Conservation (phyloP, 176 grass and related monocot species). For the Paspalum notatum region DNA sequence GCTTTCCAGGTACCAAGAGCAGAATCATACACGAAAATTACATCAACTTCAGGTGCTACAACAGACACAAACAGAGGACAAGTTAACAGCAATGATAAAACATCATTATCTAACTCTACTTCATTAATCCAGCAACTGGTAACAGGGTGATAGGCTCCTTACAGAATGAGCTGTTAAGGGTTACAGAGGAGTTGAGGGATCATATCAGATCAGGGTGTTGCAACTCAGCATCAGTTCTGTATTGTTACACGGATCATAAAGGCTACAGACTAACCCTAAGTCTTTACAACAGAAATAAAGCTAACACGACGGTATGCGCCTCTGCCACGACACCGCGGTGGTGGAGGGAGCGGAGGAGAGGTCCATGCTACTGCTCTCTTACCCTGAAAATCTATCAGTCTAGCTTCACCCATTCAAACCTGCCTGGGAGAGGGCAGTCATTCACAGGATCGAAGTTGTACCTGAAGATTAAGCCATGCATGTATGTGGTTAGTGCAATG, state of each 20-base stretch:
- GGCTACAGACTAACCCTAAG: conserved; percentile 45
- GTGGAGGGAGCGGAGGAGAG: conserved; percentile 40
- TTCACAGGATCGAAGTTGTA: conserved; percentile 71
- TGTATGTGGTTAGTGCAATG: not conserved
- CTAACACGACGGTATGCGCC: conserved; percentile 31
- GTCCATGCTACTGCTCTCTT: conserved; percentile 26
- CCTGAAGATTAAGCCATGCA: conserved; percentile 45
- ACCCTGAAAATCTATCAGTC: conserved; percentile 26
- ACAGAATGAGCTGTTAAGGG: conserved; percentile 47
- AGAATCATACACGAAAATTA: conserved; percentile 26
- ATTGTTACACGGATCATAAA: conserved; percentile 45
- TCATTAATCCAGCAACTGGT: conserved; percentile 27
- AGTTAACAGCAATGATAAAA: conserved; percentile 34
- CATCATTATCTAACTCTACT: conserved; percentile 35
- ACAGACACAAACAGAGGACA: not conserved
- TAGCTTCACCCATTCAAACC: conserved; percentile 67
- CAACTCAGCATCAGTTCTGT: conserved; percentile 56
- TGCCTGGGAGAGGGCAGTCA: conserved; percentile 55
- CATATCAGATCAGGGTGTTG: conserved; percentile 22
- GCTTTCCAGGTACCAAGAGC: conserved; percentile 20
- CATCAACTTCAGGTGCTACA: conserved; percentile 35
- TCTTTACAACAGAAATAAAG: conserved; percentile 52
- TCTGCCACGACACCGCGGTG: conserved; percentile 32
- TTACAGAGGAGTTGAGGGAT: conserved; percentile 49
- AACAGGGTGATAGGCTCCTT: conserved; percentile 25